phyloP scores from a whole-genome alignment of 2,329 filamentous ascomycete species.

The Clonostachys sp. region DNA sequence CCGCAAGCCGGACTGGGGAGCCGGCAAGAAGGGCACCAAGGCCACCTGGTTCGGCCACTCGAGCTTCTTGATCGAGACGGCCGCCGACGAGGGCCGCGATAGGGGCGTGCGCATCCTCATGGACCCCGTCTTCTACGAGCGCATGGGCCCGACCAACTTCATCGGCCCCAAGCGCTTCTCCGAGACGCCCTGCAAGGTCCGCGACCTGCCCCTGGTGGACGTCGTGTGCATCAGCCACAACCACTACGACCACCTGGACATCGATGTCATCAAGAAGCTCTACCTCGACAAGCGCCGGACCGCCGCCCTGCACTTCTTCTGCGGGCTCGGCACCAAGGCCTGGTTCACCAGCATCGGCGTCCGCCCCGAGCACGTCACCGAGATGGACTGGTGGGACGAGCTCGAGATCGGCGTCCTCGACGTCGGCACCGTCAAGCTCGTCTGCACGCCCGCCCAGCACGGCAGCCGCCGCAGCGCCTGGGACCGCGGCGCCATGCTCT shows the following conservation, averaged over 20 bases:
- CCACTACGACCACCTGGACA: conserved; percentile 85
- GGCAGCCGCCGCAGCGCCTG: conserved; percentile 59
- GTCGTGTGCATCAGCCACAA: conserved; percentile 74
- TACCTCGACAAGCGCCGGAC: conserved; percentile 26
- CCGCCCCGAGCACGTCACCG: conserved; percentile 57
- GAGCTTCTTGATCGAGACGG: too few species aligned
- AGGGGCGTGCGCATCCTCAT: conserved; percentile 74
- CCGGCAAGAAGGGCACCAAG: too few species aligned
- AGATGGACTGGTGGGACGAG: conserved; percentile 88
- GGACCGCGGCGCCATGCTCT: conserved; percentile 68
- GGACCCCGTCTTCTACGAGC: conserved; percentile 80
- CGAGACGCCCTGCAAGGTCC: conserved; percentile 63
- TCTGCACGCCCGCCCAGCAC: conserved; percentile 79
- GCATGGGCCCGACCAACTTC: conserved; percentile 47
- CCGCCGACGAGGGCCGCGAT: too few species aligned
- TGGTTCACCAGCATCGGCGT: conserved; percentile 71
- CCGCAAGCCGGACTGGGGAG: too few species aligned
- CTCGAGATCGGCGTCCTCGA: conserved; percentile 53
- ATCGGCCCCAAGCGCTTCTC: conserved; percentile 71
- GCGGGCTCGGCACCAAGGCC: conserved; percentile 67
- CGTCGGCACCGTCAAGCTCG: neutral
- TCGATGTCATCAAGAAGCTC: conserved; percentile 58
- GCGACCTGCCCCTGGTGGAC: conserved; percentile 68
- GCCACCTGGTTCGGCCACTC: too few species aligned
- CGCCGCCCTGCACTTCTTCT: conserved; percentile 75